Base-by-base conservation (phyloP, 2,329 filamentous ascomycete genomes). In the Aspergillus costaricaensis region DNA sequence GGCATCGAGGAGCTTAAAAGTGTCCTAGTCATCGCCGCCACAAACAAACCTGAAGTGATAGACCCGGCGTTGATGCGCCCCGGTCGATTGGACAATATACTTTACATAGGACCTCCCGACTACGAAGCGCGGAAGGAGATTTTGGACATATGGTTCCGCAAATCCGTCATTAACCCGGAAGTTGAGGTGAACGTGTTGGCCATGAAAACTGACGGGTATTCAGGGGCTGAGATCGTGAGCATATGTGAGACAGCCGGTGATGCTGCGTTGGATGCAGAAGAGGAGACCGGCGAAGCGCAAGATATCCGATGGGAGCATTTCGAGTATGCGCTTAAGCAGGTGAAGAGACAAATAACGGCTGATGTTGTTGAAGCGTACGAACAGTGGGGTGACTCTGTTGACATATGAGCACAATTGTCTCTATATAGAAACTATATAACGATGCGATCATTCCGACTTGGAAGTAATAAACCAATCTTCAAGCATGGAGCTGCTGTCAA, bases 11-110 rank as follows among this genome's bases (percentile, higher is more conserved):
- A 88, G 41, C 82, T 96, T 19, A 88, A 88, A 57, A 91, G 91
- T 59, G 92, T 98, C 0, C 85, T 96, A 61, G 89, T 97, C 14
- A 85, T 98, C 17, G 94, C 91, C 0, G 94, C 94, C 2, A 98
- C 94, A 0, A 98, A 98, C 77, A 87, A 91, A 56, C 94, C 94
- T 0, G 90, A 96, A 69, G 84, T 88, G 1, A 85, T 98, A 19
- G 94, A 98, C 72, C 86, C 91, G 0, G 94, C 94, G 0, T 83
- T 98, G 36, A 85, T 96, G 72, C 86, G 94, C 0, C 90, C 92
- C 0, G 94, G 94, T 1, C 86, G 94, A 27, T 91, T 98, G 74
- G 92, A 96, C 70, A 86, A 89, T 66, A 83, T 92, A 36, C 85
- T 96, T 49, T 96, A 96, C 74, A 91, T 97, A 47, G 90, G 91